Base-by-base conservation (phyloP, 805 yeast genomes). In the Cyberlindnera maclurae region DNA sequence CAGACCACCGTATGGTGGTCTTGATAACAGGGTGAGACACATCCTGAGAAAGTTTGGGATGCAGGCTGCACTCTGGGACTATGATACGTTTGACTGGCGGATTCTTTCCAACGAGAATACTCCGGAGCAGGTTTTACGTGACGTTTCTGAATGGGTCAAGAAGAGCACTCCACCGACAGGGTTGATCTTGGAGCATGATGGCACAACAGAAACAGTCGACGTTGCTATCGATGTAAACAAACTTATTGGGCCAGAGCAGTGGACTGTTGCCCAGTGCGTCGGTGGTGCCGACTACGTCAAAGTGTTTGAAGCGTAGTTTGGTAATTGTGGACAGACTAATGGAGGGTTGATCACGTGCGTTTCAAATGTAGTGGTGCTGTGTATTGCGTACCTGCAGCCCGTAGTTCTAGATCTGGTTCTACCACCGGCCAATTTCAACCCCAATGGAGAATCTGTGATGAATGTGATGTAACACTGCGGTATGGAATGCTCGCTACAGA, bases 1-100 rank as follows among this genome's bases (percentile, higher is more conserved):
- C 59, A 73, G 98, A 49, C 98, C 98, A 0, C 98, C 98, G 1
- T 90, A 86, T 56, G 98, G 97, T 1, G 97, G 95, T 0, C 70
- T 86, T 26, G 98, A 90, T 62, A 81, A 88, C 57, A 66, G 97
- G 38, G 82, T 90, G 1, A 66, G 97, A 41, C 64, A 79, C 2
- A 84, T 90, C 39, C 73, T 86, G 12, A 67, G 89, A 38, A 84
- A 81, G 60, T 82, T 90, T 59, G 96, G 96, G 0, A 73, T 90
- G 70, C 87, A 81, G 52, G 77, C 84, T 4, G 96, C 83, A 18
- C 61, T 90, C 26, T 90, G 97, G 98, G 93, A 87, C 55, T 75
- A 72, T 52, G 97, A 90, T 60, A 77, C 96, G 0, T 79, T 80
- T 62, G 97, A 90, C 60, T 90, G 97, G 97, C 76, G 77, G 56